Evolutionary conservation across 176 grass and related monocot genomes (phyloP), one percentile per base, ranked within the genome.

Genomic region (Cenchrus americanus): DNA sequence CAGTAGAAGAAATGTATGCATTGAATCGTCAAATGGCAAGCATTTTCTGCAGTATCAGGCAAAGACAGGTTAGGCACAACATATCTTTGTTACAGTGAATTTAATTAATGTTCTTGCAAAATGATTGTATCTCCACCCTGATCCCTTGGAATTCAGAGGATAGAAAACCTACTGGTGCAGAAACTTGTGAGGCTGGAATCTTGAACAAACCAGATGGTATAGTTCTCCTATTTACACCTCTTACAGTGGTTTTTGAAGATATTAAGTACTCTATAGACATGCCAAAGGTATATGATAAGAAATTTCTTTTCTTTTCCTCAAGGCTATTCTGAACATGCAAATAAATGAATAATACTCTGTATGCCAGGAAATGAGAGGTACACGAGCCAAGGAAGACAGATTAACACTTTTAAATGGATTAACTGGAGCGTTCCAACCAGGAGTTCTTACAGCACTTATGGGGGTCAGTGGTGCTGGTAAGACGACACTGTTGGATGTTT

Each of bases 381-480:
- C 78, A 71, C 77, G 86, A 41, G 62, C 85, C 32, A 13, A 30
- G 57, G 85, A 88, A 62, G 77, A 91, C 46, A 59, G 85, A 22
- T 77, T 91, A 64, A 62, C 76, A 22, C 85, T 91, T 5, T 57
- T 91, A 62, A 91, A 91, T 71, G 82, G 89, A 8, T 47, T 91
- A 30, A 91, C 82, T 73, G 89, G 89, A 62, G 78, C 57, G 18
- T 91, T 91, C 57, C 87, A 82, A 54, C 89, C 86, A 22, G 89
- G 89, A 64, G 85, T 91, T 74, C 75, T 91, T 53, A 91, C 89
- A 60, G 89, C 80, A 69, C 71, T 91, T 37, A 91, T 91, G 89
- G 89, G 89, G 59, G 89, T 91, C 30, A 91, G 89, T 66, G 86
- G 86, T 43, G 89, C 89, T 8, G 89, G 86, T n/a, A 92, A 92